Evolutionary conservation across 495 filamentous ascomycete species (phyloP).

Genomic region (Trichoderma virens): DNA sequence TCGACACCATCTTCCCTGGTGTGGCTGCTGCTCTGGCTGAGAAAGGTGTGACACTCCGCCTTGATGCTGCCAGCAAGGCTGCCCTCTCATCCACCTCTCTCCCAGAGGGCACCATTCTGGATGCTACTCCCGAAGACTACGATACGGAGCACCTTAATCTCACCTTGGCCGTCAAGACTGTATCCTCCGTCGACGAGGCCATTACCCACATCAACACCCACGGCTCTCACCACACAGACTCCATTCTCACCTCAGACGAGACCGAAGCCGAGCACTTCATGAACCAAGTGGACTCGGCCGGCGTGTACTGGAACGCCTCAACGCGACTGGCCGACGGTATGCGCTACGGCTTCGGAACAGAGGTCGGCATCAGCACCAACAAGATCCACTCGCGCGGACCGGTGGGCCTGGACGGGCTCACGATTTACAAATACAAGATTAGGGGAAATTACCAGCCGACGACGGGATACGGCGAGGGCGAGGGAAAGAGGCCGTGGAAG

Average conservation of each 20-base stretch:
- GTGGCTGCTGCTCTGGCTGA: conserved; percentile 63
- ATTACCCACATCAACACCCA: conserved; percentile 85
- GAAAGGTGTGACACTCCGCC: conserved; percentile 77
- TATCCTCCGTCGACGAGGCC: conserved; percentile 59
- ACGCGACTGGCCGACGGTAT: conserved; percentile 93
- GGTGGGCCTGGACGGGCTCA: conserved; percentile 88
- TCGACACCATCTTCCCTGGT: conserved; percentile 57
- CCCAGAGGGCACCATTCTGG: conserved; percentile 41
- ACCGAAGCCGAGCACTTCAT: conserved; percentile 70
- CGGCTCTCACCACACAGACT: conserved; percentile 92
- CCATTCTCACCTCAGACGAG: conserved; percentile 65
- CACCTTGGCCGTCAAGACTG: conserved; percentile 74
- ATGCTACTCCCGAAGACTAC: conserved; percentile 63
- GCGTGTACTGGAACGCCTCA: conserved; percentile 95
- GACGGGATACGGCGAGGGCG: conserved; percentile 62
- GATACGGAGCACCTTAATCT: conserved; percentile 85
- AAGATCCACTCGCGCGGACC: conserved; percentile 94
- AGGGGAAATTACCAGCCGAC: conserved; percentile 71
- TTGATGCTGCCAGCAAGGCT: conserved; percentile 59
- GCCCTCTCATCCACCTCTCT: conserved; percentile 42
- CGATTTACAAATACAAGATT: conserved; percentile 93
- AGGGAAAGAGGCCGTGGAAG: conserved; percentile 59
- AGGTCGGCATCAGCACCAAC: conserved; percentile 97
- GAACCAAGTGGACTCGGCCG: conserved; percentile 75
- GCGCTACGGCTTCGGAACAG: conserved; percentile 94